Evolutionary conservation across 768 basidiomycete species (phyloP).

Genomic region (Tremella mesenterica): DNA sequence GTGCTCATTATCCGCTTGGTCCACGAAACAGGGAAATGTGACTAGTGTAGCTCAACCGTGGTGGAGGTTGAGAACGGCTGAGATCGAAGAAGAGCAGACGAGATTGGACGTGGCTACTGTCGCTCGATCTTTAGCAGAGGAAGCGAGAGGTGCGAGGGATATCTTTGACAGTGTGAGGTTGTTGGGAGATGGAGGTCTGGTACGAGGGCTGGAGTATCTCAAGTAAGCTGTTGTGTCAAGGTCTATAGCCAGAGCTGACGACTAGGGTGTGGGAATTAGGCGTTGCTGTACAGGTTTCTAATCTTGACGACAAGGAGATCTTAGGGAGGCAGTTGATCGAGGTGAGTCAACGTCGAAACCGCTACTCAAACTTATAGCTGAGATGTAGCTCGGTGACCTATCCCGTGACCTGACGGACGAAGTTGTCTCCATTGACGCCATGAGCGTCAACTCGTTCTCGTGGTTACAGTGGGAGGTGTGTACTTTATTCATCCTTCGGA

Average conservation of each 20-base stretch:
- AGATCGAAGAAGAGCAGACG: background rate
- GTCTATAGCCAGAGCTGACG: background rate
- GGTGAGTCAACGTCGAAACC: constrained; percentile 18
- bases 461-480: constrained; percentile 39
- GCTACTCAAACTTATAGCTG: too few species aligned
- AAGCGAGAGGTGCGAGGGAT: constrained; percentile 24
- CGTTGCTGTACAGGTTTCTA: constrained; percentile 24
- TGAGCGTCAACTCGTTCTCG: constrained; percentile 31
- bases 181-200: constrained; percentile 24
- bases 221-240: constrained; percentile 15
- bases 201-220: constrained; percentile 23
- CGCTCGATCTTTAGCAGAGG: constrained; percentile 22
- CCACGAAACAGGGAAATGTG: background rate
- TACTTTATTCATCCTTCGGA: too few species aligned
- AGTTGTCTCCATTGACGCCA: constrained; percentile 25
- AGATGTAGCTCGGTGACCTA: constrained; percentile 31
- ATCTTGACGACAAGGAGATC: constrained; percentile 23
- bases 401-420: constrained; percentile 34
- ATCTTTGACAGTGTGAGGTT: constrained; percentile 31
- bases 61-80: constrained; percentile 13
- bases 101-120: constrained; percentile 20
- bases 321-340: constrained; percentile 24
- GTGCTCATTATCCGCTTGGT: constrained; percentile 13
- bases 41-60: constrained; percentile 12
- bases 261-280: constrained; percentile 34